These are phyloP conservation scores for Tripterygium wilfordii DNA, from an alignment of 177 flowering plant species.

Conservation along the genomic window DNA sequence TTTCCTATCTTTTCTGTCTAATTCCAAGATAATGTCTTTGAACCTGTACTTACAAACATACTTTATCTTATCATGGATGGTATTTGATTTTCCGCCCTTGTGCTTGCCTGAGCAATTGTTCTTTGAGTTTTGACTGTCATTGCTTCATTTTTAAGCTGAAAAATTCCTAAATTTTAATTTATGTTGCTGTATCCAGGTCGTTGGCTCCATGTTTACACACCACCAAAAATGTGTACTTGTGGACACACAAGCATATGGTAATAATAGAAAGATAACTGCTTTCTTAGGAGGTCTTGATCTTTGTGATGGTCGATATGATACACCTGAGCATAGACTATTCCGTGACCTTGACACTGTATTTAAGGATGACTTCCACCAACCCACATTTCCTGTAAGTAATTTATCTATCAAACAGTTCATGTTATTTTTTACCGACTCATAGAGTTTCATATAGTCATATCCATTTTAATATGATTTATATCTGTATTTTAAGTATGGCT, in stretches of 20 bases:
- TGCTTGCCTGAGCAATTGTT: too few relatives aligned
- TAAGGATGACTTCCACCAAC: constrained; percentile 72
- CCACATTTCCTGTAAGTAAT: constrained; percentile 66
- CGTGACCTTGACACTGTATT: constrained; percentile 64
- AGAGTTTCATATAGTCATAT: too few relatives aligned
- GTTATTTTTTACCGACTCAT: too few relatives aligned
- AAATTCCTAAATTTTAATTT: constrained; percentile 8
- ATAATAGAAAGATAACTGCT: constrained; percentile 62
- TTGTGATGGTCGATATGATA: constrained; percentile 90
- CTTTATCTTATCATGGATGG: too few relatives aligned
- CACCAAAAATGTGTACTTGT: constrained; percentile 87
- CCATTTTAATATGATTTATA: too few relatives aligned
- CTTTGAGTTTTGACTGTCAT: too few relatives aligned
- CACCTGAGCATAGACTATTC: constrained; percentile 73
- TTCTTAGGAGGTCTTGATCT: constrained; percentile 84
- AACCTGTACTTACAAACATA: too few relatives aligned
- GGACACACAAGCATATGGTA: constrained; percentile 73
- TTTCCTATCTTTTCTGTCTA: too few relatives aligned
- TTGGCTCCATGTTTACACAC: constrained; percentile 75
- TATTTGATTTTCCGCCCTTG: too few relatives aligned
- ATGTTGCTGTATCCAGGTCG: constrained; percentile 41
- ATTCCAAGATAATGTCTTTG: too few relatives aligned
- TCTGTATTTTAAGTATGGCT: too few relatives aligned
- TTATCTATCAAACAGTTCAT: not conserved
- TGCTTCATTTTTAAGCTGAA: constrained; percentile 4